Evolutionary conservation across 2,329 filamentous ascomycete species (phyloP).

Genomic region (Aspergillus transmontanensis): DNA sequence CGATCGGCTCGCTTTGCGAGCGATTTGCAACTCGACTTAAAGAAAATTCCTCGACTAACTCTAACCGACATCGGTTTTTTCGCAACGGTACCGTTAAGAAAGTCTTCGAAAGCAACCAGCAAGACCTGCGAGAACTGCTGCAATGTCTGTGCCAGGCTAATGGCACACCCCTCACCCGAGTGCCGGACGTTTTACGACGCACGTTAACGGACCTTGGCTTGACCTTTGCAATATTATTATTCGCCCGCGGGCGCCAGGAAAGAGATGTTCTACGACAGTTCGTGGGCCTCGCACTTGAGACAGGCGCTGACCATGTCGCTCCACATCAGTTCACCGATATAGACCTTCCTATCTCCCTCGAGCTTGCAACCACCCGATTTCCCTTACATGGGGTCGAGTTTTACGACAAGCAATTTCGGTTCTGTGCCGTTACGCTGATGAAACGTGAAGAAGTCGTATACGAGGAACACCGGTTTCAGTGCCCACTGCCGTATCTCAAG

Average conservation of each 20-base stretch:
- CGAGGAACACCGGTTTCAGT: constrained; percentile 23
- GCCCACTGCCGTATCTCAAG: constrained; percentile 36
- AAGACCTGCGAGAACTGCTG: constrained; percentile 12
- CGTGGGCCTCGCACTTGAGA: constrained; percentile 3
- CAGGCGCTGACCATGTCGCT: neutral
- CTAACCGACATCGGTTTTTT: constrained; percentile 18
- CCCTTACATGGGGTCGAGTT: constrained; percentile 30
- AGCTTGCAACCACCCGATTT: constrained; percentile 6
- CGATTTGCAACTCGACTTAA: constrained; percentile 7
- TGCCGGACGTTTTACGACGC: neutral
- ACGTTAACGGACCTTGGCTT: constrained; percentile 27
- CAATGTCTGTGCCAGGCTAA: neutral
- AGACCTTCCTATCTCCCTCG: constrained; percentile 11
- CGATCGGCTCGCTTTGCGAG: constrained; percentile 14
- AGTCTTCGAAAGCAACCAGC: constrained; percentile 16
- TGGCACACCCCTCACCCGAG: neutral
- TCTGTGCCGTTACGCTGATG: constrained; percentile 35
- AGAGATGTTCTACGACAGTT: constrained; percentile 21
- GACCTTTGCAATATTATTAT: constrained; percentile 36
- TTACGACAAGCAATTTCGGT: constrained; percentile 33
- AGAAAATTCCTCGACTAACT: constrained; percentile 12
- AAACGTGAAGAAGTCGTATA: constrained; percentile 31
- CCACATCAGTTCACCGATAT: constrained; percentile 9
- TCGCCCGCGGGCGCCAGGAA: constrained; percentile 28
- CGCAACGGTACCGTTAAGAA: constrained; percentile 20